Percentiles rank a stretch among this genome's conserved stretches.
These are phyloP conservation scores for Gillenia trifoliata DNA, from an alignment of 306 rosid species.

Conservation along the genomic window DNA sequence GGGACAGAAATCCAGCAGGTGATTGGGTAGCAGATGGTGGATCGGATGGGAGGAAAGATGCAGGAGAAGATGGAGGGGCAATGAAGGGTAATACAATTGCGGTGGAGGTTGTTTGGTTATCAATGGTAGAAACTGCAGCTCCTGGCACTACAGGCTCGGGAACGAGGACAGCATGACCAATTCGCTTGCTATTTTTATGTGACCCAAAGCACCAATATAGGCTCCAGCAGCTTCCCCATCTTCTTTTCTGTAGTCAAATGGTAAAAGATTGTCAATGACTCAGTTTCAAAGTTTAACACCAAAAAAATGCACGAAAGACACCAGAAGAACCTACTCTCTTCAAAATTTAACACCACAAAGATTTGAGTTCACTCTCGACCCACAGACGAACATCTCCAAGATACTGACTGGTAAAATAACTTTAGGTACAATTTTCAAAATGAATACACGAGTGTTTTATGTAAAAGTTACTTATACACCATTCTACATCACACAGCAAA, in stretches of 20 bases:
- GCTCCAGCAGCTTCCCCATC: conserved; percentile 95
- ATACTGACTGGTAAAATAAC: not conserved
- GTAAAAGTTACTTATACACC: not conserved
- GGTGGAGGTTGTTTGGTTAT: conserved; percentile 52
- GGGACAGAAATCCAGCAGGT: conserved; percentile 76
- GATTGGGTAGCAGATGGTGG: conserved; percentile 84
- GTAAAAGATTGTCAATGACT: conserved; percentile 17
- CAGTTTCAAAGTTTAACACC: not conserved
- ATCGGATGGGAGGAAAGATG: conserved; percentile 84
- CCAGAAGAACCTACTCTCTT: not conserved
- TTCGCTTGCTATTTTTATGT: conserved; percentile 70
- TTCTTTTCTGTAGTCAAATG: conserved; percentile 64
- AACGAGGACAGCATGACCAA: conserved; percentile 86
- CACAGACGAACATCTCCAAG: not conserved
- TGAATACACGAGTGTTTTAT: not conserved
- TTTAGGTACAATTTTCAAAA: not conserved
- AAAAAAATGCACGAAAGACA: not conserved
- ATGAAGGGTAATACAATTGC: conserved; percentile 73
- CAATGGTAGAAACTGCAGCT: conserved; percentile 41
- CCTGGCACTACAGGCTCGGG: conserved; percentile 68
- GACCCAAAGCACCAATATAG: conserved; percentile 85
- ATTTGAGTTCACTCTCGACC: not conserved
- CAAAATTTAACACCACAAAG: not conserved
- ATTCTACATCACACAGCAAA: not conserved
- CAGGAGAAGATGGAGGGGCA: conserved; percentile 98